These are phyloP conservation scores for Monosporascus cannonballus DNA, from an alignment of 2,329 filamentous ascomycete genomes.

Conservation along the genomic window DNA sequence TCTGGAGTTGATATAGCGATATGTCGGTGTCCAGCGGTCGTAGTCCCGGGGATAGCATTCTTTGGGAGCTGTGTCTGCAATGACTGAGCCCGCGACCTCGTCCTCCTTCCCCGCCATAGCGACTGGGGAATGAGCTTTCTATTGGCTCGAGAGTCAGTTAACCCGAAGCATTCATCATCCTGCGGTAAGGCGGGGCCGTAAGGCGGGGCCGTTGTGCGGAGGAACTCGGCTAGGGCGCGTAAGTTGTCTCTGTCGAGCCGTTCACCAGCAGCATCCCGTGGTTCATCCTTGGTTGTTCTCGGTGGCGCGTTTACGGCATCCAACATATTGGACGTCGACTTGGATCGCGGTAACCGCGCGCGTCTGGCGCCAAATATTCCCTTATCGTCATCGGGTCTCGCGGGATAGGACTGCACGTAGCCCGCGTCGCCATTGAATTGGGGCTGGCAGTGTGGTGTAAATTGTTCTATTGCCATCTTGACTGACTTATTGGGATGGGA, in stretches of 20 bases:
- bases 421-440: neutral
- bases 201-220: constrained; percentile 17
- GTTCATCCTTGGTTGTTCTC: constrained; percentile 4
- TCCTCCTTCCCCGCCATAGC: constrained; percentile 11
- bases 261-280: constrained; percentile 9
- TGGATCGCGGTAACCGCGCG: constrained; percentile 18
- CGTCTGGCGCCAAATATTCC: neutral
- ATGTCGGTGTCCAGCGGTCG: constrained; percentile 10
- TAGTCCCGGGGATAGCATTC: constrained; percentile 10
- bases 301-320: constrained; percentile 5
- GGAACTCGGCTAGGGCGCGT: constrained; percentile 15
- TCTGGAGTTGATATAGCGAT: constrained; percentile 12
- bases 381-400: neutral
- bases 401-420: neutral
- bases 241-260: constrained; percentile 11
- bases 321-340: constrained; percentile 21
- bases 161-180: constrained; percentile 10
- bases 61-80: constrained; percentile 9
- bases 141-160: constrained; percentile 4
- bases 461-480: neutral
- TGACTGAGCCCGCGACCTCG: constrained; percentile 5
- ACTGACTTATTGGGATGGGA: neutral
- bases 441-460: neutral
- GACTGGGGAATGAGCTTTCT: constrained; percentile 15
- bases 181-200: constrained; percentile 3